Evolutionary conservation across 768 basidiomycete species (phyloP), one percentile per base, ranked within the genome.

Genomic region (Roridomyces roridus): DNA sequence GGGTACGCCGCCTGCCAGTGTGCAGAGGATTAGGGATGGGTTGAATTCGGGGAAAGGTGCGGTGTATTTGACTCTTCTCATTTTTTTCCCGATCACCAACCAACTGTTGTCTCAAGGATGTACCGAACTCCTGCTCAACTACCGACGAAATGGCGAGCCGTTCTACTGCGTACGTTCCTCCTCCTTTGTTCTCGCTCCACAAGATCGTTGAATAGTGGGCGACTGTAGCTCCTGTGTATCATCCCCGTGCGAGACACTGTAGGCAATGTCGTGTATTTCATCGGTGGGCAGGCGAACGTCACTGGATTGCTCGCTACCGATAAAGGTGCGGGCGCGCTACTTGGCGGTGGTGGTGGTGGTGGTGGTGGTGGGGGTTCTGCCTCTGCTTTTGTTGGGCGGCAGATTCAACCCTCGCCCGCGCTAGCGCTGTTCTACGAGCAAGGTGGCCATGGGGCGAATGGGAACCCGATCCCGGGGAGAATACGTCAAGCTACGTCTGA

Each of bases 201-300:
- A 26, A 18, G 36, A 18, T 18, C 26, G 26, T 21, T n/a, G n/a
- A n/a, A n/a, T n/a, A n/a, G n/a, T n/a, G n/a, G n/a, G n/a, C n/a
- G n/a, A n/a, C n/a, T n/a, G n/a, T n/a, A 62, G 60, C 60, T 62
- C 23, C 20, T 62, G 17, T 62, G 60, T 37, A 62, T 62, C 37
- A 62, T 58, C 18, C 60, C 60, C 21, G 52, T 62, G 17, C 60
- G 52, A 20, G 60, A 62, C 37, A 25, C 56, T 0, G 50, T 52
- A 5, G 60, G 60, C 28, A 6, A 55, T 3, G 58, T 62, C 20
- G 60, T 62, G 11, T 62, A 62, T 28, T 62, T 62, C 34, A 55
- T 62, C 34, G 60, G 60, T n/a, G 60, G 60, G 15, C 60, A 62
- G 35, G 58, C 60, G 23, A 62, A 62, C 35, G 60, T 62, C 17